Evolutionary conservation across 768 basidiomycete genomes (phyloP), one percentile per base, ranked within the genome.

Genomic region (Dioszegia aurantiaca): DNA sequence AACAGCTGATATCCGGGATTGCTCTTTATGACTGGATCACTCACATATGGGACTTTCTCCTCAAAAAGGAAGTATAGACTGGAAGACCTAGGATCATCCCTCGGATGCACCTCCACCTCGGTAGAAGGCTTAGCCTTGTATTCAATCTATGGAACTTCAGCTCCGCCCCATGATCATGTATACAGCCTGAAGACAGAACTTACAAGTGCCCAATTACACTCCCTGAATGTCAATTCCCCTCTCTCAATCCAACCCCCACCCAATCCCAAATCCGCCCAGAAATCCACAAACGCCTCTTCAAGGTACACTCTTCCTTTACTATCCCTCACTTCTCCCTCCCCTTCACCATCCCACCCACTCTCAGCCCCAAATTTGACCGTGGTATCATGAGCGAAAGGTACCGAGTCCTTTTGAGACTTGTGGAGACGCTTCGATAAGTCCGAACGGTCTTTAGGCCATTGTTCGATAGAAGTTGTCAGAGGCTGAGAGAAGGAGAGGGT

Each of bases 171-270:
- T n/a, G n/a, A n/a, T n/a, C n/a, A n/a, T n/a, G n/a, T n/a, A n/a
- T n/a, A n/a, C n/a, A n/a, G n/a, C n/a, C n/a, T n/a, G n/a, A n/a
- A n/a, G n/a, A n/a, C n/a, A n/a, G n/a, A 17, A 80, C 85, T 78
- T 69, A 93, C 92, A 80, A 97, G 65, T 19, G 87, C 89, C 91
- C 91, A 97, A 70, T 90, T 91, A 66, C 89, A 89, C 63, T 93
- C 89, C 63, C 87, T 80, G 72, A 90, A 89, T 2, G 85, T 79
- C 58, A 86, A 83, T 64, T 92, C 90, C 2, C 80, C 81, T 66
- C 89, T 86, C 62, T 91, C 87, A 83, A 87, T 85, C 86, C 92
- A 94, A 3, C 89, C 89, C 1, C 61, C 68, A 47, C 77, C 73
- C 24, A 77, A 43, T 59, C 77, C 61, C 28, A 79, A 62, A 62